These are phyloP conservation scores for Ceratocystis destructans DNA, from an alignment of 2,329 filamentous ascomycete species.

Conservation along the genomic window DNA sequence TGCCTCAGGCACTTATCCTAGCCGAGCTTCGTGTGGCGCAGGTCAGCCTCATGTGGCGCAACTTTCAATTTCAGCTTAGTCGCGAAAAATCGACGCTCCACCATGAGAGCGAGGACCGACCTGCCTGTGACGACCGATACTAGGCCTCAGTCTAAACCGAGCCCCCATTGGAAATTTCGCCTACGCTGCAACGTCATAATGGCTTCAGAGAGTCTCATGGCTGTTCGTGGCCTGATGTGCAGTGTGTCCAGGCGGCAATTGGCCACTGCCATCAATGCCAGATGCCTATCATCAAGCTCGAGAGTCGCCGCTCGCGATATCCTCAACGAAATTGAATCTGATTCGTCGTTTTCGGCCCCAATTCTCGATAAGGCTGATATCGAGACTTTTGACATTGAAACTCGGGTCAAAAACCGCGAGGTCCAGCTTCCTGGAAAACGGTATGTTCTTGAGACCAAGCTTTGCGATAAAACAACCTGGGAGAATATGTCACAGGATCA, in stretches of 20 bases:
- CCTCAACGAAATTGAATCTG: constrained; percentile 18
- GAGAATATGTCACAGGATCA: background rate
- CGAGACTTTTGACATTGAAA: constrained; percentile 31
- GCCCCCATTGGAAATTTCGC: background rate
- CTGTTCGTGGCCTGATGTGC: constrained; percentile 22
- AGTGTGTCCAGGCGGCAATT: constrained; percentile 13
- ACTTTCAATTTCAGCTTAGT: constrained; percentile 3
- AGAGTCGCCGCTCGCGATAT: constrained; percentile 11
- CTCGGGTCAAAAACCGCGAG: constrained; percentile 27
- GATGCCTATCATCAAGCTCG: constrained; percentile 15
- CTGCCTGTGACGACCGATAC: background rate
- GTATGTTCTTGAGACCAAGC: constrained; percentile 25
- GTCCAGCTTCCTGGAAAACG: constrained; percentile 34
- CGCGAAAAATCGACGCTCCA: constrained; percentile 15
- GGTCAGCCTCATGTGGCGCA: constrained; percentile 12
- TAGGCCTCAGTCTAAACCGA: background rate
- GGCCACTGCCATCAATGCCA: constrained; percentile 20
- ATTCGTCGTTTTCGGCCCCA: constrained; percentile 28
- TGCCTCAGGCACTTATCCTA: background rate
- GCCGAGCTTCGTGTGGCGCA: background rate
- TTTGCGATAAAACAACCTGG: background rate
- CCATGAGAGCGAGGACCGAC: background rate
- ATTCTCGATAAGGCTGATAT: constrained; percentile 29
- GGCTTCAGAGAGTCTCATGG: constrained; percentile 21
- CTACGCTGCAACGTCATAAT: background rate